Evolutionary conservation across 768 basidiomycete species (phyloP), one percentile per base, ranked within the genome.

Genomic region (Floccularia luteovirens): DNA sequence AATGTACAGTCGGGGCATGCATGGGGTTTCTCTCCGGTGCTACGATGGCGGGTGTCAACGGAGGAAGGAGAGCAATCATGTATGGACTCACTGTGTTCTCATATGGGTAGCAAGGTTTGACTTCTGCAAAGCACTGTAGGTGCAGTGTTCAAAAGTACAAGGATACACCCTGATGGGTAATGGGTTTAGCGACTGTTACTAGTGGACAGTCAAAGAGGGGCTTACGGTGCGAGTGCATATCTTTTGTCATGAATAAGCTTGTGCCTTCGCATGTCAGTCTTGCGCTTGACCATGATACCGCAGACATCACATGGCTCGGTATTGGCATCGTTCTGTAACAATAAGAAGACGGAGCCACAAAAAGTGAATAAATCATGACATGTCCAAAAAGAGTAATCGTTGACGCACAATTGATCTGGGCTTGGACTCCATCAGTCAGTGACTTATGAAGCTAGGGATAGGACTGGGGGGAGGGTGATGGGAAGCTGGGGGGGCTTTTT

Each of bases 31-130:
- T 54, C 48, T 3, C 56, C 55, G 20, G 57, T 59, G 35, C 60
- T 63, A 31, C 21, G 14, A 35, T 35, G 11, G 21, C 24, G 31
- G 25, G 30, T 28, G 17, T 22, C 14, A 32, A n/a, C 34, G 3
- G 24, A 25, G 21, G 10, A 10, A 43, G 13, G 44, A 39, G 28
- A 24, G 5, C 19, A 10, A 0, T 20, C 13, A 41, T 2, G 25
- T 24, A 7, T 4, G 8, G 30, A 50, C 55, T 46, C 43, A 62
- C 60, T 63, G 62, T n/a, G 43, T 58, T 28, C 47, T 45, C 20
- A 54, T 48, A 42, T 63, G 62, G 13, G 59, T 60, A n/a, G 51
- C 50, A 3, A 63, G 33, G 33, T 63, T 63, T 3, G 56, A 56
- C 35, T 47, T 52, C 31, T 63, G 62, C 8, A 61, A 46, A n/a